Percentiles rank a stretch among this genome's conserved stretches.
phyloP scores from a whole-genome alignment of 768 basidiomycete genomes.

The Punctularia strigosozonata region DNA sequence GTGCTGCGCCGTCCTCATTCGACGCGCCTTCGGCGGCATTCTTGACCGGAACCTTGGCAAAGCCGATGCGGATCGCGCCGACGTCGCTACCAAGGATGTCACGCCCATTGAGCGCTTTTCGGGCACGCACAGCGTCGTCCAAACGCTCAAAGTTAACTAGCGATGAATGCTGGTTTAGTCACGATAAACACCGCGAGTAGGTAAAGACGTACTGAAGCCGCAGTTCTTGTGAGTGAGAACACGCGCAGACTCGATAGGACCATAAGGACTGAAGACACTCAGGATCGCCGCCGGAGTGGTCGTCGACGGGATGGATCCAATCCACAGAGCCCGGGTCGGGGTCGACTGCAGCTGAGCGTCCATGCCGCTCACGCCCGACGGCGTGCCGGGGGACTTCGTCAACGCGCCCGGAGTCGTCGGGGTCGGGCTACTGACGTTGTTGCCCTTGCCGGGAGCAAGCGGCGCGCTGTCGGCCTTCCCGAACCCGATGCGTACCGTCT shows the following conservation, averaged over 20 bases:
- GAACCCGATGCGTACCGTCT: constrained; percentile 95
- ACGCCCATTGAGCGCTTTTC: constrained; percentile 90
- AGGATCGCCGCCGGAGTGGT: constrained; percentile 92
- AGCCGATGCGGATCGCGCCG: constrained; percentile 93
- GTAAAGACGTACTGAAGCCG: constrained; percentile 57
- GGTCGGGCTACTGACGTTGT: constrained; percentile 46
- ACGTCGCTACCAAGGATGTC: constrained; percentile 95
- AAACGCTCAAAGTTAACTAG: constrained; percentile 94
- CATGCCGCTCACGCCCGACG: constrained; percentile 51
- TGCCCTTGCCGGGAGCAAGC: constrained; percentile 75
- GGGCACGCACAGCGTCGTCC: constrained; percentile 91
- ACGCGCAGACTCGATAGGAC: constrained; percentile 93
- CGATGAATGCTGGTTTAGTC: constrained; percentile 1
- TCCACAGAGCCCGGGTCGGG: constrained; percentile 94
- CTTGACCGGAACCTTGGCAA: constrained; percentile 93
- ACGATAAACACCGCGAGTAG: constrained; percentile 1
- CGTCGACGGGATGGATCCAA: constrained; percentile 91
- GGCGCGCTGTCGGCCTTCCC: constrained; percentile 97
- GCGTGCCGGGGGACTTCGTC: constrained; percentile 33
- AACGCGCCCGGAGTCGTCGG: constrained; percentile 47
- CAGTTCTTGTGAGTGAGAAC: constrained; percentile 97
- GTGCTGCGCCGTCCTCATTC: constrained; percentile 48
- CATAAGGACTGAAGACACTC: constrained; percentile 94
- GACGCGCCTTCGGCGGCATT: constrained; percentile 56
- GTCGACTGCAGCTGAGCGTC: constrained; percentile 83